Base-by-base conservation (phyloP, 495 filamentous ascomycete genomes). In the Aspergillus leporis region DNA sequence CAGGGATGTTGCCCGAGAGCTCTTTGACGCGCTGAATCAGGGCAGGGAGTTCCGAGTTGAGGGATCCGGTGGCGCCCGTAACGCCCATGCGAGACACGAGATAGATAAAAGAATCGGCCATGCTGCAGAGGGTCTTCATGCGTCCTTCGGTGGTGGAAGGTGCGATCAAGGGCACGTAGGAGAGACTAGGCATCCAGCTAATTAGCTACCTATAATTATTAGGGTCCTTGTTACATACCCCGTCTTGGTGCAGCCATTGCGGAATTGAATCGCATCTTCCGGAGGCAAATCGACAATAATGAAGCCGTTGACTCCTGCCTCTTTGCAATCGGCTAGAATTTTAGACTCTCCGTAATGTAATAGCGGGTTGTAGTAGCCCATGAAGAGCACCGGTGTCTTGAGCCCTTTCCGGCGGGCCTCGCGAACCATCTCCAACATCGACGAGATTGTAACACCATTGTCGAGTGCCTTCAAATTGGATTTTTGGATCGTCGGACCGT, bases 361-460 rank as follows among this genome's bases (percentile, higher is more conserved):
- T 50, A 98, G 75, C 0, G 94, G 94, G 75, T 99, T 99, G 74
- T 96, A 99, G 83, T 99, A 99, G 56, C 94, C 94, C 94, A 99
- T 99, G 60, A 99, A 81, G 55, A 99, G 76, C 38, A 99, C 78
- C 8, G 94, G 94, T 2, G 87, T 86, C 60, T 77, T 85, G 53
- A 98, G 75, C 23, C 95, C 95, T 46, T 80, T 82, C 55, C 80
- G 77, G 58, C 94, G 83, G 22, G 94, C 89, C 46, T 88, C 78
- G 64, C 88, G 84, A 25, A 97, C 87, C 73, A 93, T 91, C 62
- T 90, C 79, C 30, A 99, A 80, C 12, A 88, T 87, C 21, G 81
- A 84, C 52, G 82, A 77, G 61, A 95, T 87, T 6, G 88, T 95
- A 53, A 97, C 89, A 55, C 93, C 93, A 78, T 98, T 92, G 52